phyloP scores from a whole-genome alignment of 1,284 basidiomycete genomes.

The Boletus semigastroideus region DNA sequence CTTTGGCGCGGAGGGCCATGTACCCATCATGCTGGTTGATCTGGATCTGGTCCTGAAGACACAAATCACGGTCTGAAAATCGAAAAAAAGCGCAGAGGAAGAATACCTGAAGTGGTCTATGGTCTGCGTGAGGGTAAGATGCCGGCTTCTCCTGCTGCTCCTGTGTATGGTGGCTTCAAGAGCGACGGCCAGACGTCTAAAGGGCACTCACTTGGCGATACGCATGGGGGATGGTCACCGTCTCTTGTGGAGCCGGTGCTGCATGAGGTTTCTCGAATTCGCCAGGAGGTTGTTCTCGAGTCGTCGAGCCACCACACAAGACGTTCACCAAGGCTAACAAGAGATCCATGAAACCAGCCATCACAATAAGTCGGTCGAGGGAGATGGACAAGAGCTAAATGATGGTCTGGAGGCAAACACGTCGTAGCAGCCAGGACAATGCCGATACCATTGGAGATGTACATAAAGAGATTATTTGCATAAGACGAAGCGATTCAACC shows the following conservation, averaged over 20 bases:
- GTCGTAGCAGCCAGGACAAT: neutral
- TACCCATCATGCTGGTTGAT: slow-evolving; percentile 74
- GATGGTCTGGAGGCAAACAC: no score
- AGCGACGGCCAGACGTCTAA: neutral
- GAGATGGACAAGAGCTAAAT: neutral
- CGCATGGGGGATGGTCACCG: slow-evolving; percentile 6
- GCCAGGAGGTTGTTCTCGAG: slow-evolving; percentile 11
- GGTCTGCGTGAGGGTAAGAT: slow-evolving; percentile 11
- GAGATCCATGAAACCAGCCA: slow-evolving; percentile 29
- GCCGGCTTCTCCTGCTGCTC: slow-evolving; percentile 24
- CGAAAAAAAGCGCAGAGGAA: neutral
- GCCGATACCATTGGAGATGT: slow-evolving; percentile 3
- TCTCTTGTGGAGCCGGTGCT: slow-evolving; percentile 13
- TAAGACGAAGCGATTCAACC: slow-evolving; percentile 20
- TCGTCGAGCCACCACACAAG: slow-evolving; percentile 26
- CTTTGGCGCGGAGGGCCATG: slow-evolving; percentile 64
- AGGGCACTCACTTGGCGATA: slow-evolving; percentile 15
- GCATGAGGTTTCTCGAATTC: slow-evolving; percentile 9
- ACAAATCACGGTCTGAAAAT: neutral
- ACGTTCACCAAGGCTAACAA: slow-evolving; percentile 22
- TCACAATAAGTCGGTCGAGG: neutral
- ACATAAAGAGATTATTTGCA: slow-evolving; percentile 10
- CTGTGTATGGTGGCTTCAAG: slow-evolving; percentile 9
- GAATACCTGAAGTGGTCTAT: slow-evolving; percentile 18
- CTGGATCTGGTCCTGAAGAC: slow-evolving; percentile 55